Percentiles rank a stretch among this genome's conserved stretches.
phyloP scores from a whole-genome alignment of 2,329 filamentous ascomycete species.

The Exophiala viscosa region DNA sequence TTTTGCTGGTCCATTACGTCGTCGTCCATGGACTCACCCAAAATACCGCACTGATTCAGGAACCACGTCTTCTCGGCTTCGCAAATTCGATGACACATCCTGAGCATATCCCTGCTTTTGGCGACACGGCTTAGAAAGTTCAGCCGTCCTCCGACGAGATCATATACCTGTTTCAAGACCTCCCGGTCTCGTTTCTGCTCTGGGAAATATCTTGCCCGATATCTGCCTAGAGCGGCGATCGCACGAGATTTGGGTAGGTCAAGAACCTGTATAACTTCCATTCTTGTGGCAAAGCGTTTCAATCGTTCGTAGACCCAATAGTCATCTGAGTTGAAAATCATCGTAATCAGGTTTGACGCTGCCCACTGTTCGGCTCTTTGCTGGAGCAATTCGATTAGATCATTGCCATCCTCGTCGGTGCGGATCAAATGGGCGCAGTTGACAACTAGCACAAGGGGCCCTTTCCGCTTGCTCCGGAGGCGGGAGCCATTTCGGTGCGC shows the following conservation, averaged over 20 bases:
- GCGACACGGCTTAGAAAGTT: constrained; percentile 87
- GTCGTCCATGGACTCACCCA: constrained; percentile 79
- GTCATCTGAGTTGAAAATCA: constrained; percentile 92
- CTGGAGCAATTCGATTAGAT: constrained; percentile 89
- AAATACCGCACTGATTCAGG: constrained; percentile 72
- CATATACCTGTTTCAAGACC: constrained; percentile 73
- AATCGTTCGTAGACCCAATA: constrained; percentile 98
- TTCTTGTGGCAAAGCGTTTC: constrained; percentile 86
- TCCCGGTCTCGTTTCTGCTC: constrained; percentile 53
- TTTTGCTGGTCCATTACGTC: constrained; percentile 99
- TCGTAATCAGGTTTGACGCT: constrained; percentile 80
- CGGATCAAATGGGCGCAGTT: constrained; percentile 90
- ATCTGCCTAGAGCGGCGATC: constrained; percentile 70
- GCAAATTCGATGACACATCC: constrained; percentile 70
- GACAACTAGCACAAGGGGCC: constrained; percentile 85
- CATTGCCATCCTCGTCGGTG: constrained; percentile 87
- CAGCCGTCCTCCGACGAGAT: constrained; percentile 79
- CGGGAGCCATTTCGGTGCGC: constrained; percentile 46
- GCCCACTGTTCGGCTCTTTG: constrained; percentile 97
- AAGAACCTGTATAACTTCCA: constrained; percentile 84
- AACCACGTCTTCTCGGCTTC: constrained; percentile 73
- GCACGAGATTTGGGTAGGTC: constrained; percentile 79
- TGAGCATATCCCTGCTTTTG: constrained; percentile 76
- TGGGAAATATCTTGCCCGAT: constrained; percentile 72
- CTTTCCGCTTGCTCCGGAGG: constrained; percentile 29